These are phyloP conservation scores for Zhuliangozyma parablackwelliae DNA, from an alignment of 1,139 yeast genomes.

Conservation along the genomic window DNA sequence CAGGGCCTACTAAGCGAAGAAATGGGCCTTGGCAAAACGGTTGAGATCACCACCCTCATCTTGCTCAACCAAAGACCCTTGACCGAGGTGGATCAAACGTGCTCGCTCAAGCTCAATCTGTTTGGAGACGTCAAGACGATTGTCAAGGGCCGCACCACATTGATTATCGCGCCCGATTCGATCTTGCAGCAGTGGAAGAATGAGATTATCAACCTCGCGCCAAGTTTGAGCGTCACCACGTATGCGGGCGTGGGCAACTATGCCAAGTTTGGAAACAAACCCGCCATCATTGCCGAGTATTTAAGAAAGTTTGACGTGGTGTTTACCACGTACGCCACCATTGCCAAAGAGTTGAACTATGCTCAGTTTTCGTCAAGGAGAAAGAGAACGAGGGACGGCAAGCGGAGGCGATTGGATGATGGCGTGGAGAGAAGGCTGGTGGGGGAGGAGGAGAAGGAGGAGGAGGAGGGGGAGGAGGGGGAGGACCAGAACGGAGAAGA, in stretches of 20 bases:
- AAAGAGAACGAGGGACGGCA: conserved; percentile 46
- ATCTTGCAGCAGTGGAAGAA: conserved; percentile 80
- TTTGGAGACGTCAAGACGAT: conserved; percentile 41
- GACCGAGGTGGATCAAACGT: conserved; percentile 38
- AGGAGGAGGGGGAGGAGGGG: conserved; percentile 7
- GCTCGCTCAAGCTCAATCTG: conserved; percentile 30
- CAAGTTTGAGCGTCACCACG: conserved; percentile 51
- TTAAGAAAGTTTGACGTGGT: conserved; percentile 69
- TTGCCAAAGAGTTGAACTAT: conserved; percentile 74
- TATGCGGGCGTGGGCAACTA: conserved; percentile 60
- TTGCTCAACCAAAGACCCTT: conserved; percentile 52
- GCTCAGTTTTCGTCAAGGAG: conserved; percentile 66
- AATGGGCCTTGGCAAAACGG: conserved; percentile 95
- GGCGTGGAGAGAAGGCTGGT: conserved; percentile 13
- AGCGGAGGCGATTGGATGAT: conserved; percentile 11
- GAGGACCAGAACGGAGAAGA: conserved; percentile 2
- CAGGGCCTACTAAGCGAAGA: conserved; percentile 81
- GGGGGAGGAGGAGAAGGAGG: conserved; percentile 8
- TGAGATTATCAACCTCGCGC: conserved; percentile 61
- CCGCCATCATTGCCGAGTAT: conserved; percentile 42
- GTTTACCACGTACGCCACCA: conserved; percentile 67
- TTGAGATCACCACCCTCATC: conserved; percentile 69
- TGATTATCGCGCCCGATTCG: conserved; percentile 81
- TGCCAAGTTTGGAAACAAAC: conserved; percentile 39
- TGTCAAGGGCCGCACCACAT: conserved; percentile 59